Base-by-base conservation (phyloP, 2,329 filamentous ascomycete genomes). In the Beauveria bassiana region DNA sequence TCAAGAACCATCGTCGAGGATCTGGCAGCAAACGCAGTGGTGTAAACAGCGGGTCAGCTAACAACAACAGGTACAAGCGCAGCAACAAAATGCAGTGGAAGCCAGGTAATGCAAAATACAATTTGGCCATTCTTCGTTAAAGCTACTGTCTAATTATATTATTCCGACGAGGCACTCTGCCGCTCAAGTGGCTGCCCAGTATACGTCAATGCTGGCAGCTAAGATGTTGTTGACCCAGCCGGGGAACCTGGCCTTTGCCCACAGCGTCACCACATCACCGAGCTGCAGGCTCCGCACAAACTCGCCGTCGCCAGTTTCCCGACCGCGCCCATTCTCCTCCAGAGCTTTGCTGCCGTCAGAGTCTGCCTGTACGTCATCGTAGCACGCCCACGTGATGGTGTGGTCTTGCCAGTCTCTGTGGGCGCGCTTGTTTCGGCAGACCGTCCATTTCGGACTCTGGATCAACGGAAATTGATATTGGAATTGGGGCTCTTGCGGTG, bases 241-340 rank as follows among this genome's bases (percentile, higher is more conserved):
- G 0, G 68, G 70, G 61, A 83, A 87, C 62, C 84, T 77, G 2
- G 82, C 78, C 70, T 81, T 85, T 1, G 74, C 84, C 85, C 85
- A 87, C 1, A 87, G 67, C 0, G 84, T 86, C 12, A 87, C 72
- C 20, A 85, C 78, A 65, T 88, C 85, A 1, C 85, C 85, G n/a
- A 84, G 65, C 65, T 77, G 79, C 65, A 88, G 68, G 51, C 72
- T 74, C 18, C 80, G 78, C 40, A 88, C 79, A 69, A 85, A 86
- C 43, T 78, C 71, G 1, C 85, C 85, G 57, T 79, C 77, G 0
- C 73, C 79, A 0, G 81, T 83, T 4, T 68, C 77, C 22, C 67
- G 68, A 1, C 85, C 85, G 0, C 84, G 76, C 0, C 85, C 85
- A 2, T 69, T 24, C 1, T 72, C 66, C 0, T 70, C 70, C 1